Evolutionary conservation across 192 early-diverging fungal species (phyloP).

Genomic region (Rhizophagus prolifer): DNA sequence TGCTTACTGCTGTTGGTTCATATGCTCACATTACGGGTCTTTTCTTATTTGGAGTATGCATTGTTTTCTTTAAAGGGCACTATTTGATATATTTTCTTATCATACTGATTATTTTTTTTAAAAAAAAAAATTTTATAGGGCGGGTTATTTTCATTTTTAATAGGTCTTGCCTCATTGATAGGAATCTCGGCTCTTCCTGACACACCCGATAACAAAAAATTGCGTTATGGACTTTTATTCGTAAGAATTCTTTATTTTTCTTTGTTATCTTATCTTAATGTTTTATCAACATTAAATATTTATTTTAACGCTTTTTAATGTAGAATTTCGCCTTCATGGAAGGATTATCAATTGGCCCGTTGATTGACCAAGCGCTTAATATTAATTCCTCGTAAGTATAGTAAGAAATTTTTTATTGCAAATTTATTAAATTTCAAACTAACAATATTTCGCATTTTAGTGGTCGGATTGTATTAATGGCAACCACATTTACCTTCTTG

Average conservation of each 20-base stretch:
- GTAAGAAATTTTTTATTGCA: not conserved
- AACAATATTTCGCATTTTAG: not conserved
- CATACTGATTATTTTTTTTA: not conserved
- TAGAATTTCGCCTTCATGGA: constrained; percentile 31
- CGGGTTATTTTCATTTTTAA: constrained; percentile 15
- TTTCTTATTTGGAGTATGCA: constrained; percentile 25
- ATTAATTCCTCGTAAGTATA: constrained; percentile 8
- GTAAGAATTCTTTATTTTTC: not conserved
- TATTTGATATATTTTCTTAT: not conserved
- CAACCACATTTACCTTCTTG: constrained; percentile 2
- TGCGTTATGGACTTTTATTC: constrained; percentile 24
- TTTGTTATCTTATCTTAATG: not conserved
- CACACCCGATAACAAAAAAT: constrained; percentile 1
- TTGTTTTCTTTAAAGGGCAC: not conserved
- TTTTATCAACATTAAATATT: not conserved
- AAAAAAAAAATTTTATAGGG: constrained; percentile 12
- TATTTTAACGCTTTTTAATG: not conserved
- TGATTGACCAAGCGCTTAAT: constrained; percentile 5
- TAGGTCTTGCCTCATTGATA: constrained; percentile 14
- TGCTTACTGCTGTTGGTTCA: not conserved
- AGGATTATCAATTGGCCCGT: constrained; percentile 32
- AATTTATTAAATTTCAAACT: too few relatives aligned
- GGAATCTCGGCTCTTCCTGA: not conserved
- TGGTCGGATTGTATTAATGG: constrained; percentile 34
- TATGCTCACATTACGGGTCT: constrained; percentile 8